A percentile compares a stretch with the other conserved stretches of the same genome.
Evolutionary conservation across 1,284 basidiomycete species (phyloP).

Genomic region (Puccinia hordei): DNA sequence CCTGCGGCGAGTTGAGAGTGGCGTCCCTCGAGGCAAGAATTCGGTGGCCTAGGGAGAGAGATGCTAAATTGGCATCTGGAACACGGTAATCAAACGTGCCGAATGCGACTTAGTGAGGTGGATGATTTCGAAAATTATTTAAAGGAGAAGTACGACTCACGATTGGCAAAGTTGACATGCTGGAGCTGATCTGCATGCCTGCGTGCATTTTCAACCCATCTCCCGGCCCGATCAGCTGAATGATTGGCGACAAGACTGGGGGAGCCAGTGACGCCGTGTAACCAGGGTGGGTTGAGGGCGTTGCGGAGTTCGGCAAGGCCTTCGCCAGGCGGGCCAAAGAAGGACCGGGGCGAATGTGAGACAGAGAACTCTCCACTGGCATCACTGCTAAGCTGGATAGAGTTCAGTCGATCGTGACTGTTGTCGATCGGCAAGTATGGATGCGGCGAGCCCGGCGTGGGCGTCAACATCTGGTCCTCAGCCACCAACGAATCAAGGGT

Average conservation of each 20-base stretch:
- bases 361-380: slow-evolving; percentile 46
- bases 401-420: slow-evolving; percentile 42
- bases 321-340: slow-evolving; percentile 42
- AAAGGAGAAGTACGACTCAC: background rate
- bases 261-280: slow-evolving; percentile 44
- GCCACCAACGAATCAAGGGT: slow-evolving; percentile 13
- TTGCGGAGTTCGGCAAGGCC: slow-evolving; percentile 42
- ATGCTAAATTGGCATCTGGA: slow-evolving; percentile 17
- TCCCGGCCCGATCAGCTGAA: slow-evolving; percentile 15
- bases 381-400: slow-evolving; percentile 49
- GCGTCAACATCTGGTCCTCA: slow-evolving; percentile 25
- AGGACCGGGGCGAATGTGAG: slow-evolving; percentile 35
- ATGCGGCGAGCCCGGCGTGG: slow-evolving; percentile 32
- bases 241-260: slow-evolving; percentile 23
- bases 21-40: background rate
- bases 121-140: background rate
- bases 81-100: background rate
- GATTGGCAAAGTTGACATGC: slow-evolving; percentile 12
- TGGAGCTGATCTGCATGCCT: slow-evolving; percentile 22
- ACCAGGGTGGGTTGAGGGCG: slow-evolving; percentile 48
- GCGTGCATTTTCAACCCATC: slow-evolving; percentile 38
- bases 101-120: background rate
- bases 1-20: background rate
- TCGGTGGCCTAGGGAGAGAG: slow-evolving; percentile 20
- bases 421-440: slow-evolving; percentile 28